A percentile compares a stretch with the other conserved stretches of the same genome.
These are phyloP conservation scores for Sphagnum magellanicum DNA, from an alignment of 228 moss, liverwort and hornwort genomes.

Conservation along the genomic window DNA sequence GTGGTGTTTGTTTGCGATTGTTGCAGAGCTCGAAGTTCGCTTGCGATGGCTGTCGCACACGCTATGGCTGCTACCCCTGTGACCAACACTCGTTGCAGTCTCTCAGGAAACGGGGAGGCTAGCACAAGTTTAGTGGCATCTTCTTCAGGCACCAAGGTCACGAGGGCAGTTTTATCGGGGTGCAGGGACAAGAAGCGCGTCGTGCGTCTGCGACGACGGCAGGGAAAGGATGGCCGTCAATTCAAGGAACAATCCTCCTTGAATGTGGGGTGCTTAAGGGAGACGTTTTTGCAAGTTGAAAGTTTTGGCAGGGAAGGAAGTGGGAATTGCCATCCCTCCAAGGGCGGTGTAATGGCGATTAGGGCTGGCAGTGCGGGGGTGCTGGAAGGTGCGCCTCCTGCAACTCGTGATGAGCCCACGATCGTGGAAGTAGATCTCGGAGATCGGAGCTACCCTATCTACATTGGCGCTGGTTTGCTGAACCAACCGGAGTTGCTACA, in stretches of 20 bases:
- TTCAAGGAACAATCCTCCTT: background rate
- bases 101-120: no score
- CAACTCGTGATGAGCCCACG: slow-evolving; percentile 17
- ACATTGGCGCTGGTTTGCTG: slow-evolving; percentile 37
- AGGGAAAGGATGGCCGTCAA: no score
- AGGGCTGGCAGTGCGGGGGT: slow-evolving; percentile 35
- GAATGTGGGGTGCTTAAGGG: background rate
- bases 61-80: no score
- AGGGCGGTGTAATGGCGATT: background rate
- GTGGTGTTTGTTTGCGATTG: no score
- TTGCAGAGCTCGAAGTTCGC: no score
- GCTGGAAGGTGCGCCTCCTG: slow-evolving; percentile 22
- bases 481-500: slow-evolving; percentile 37
- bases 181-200: no score
- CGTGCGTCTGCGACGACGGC: no score
- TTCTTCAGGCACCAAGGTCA: no score
- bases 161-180: no score
- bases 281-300: background rate
- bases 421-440: slow-evolving; percentile 50
- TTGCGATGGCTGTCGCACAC: no score
- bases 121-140: no score
- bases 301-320: background rate
- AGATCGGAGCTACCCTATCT: slow-evolving; percentile 56
- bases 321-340: background rate
- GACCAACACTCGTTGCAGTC: no score